Base-by-base conservation (phyloP, 2,329 filamentous ascomycete genomes). In the Paecilomyces formosus region DNA sequence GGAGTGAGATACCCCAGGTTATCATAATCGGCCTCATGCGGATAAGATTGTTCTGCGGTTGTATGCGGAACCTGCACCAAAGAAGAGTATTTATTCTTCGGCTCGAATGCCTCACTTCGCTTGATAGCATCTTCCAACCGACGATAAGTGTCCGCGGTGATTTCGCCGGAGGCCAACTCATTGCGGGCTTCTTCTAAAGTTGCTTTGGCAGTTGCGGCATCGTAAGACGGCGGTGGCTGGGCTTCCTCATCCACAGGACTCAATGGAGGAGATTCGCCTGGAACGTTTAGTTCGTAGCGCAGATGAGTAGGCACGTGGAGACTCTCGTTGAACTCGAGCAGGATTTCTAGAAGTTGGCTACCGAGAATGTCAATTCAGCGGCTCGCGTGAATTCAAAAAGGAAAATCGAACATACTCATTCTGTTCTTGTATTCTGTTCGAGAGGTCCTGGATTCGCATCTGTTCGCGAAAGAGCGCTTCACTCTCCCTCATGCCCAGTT, bases 311-410 rank as follows among this genome's bases (percentile, higher is more conserved):
- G 86, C 52, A 97, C 86, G 71, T 94, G 89, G 21, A 88, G 80
- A 51, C 86, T 89, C 55, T 89, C 86, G 76, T 99, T 99, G 76
- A 97, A 83, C 69, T 97, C 92, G 61, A 96, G 82, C 33, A 97
- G 84, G 11, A 97, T 78, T 66, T 97, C 93, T 57, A 97, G 84
- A 33, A 97, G 78, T 73, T 92, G 92, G 74, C 92, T 97, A 67
- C 53, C 67, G 11, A 55, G 31, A n/a, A 55, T 15, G 3, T 33
- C 54, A 53, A 33, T 53, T 62, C 52, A 62, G 57, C 31, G 53
- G 33, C 65, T 57, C 65, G 58, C 57, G 15, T 33, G 13, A 31
- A 9, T 45, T 3, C 12, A 3, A 53, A 15, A 45, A 49, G 21
- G 55, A 50, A 15, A 22, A 51, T 49, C 30, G 45, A 50, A 75